Conservation (phyloP, 1,284 basidiomycete species). For the Trametes pubescens region DNA sequence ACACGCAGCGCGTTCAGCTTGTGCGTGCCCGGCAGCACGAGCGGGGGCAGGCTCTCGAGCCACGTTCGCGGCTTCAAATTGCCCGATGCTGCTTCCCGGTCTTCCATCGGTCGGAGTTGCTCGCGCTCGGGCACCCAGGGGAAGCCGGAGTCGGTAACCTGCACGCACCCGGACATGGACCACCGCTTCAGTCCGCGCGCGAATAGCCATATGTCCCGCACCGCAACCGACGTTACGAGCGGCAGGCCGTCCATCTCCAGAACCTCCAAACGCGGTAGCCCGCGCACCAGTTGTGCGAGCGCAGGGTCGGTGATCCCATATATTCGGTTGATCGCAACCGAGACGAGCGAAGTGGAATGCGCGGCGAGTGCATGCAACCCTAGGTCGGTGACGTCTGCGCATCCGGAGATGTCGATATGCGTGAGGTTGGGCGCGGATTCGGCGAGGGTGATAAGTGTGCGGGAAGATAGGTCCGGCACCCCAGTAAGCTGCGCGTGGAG, state of each 20-base stretch:
- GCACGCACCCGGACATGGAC: constrained; percentile 73
- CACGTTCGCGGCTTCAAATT: constrained; percentile 54
- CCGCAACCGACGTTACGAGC: constrained; percentile 74
- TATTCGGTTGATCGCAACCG: constrained; percentile 78
- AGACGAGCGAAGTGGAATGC: constrained; percentile 72
- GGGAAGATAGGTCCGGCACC: constrained; percentile 72
- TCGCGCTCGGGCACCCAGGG: constrained; percentile 50
- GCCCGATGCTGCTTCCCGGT: constrained; percentile 36
- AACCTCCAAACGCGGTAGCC: constrained; percentile 83
- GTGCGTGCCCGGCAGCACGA: constrained; percentile 58
- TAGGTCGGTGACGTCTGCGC: constrained; percentile 78
- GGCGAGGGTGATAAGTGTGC: constrained; percentile 72
- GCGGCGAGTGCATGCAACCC: constrained; percentile 76
- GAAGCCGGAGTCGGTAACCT: constrained; percentile 82
- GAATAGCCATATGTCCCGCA: constrained; percentile 86
- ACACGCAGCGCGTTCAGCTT: constrained; percentile 76
- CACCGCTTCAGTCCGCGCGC: constrained; percentile 81
- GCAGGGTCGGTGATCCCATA: constrained; percentile 77
- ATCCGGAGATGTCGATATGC: constrained; percentile 82
- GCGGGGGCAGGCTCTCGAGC: constrained; percentile 65
- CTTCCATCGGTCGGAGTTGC: constrained; percentile 5
- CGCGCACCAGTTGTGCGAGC: constrained; percentile 76
- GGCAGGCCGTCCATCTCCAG: constrained; percentile 82
- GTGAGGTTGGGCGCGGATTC: constrained; percentile 72
- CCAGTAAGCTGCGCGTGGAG: constrained; percentile 79